A percentile compares a stretch with the other conserved stretches of the same genome.
phyloP scores from a whole-genome alignment of 371 early-diverging fungal genomes.

The Phascolomyces articulosus region DNA sequence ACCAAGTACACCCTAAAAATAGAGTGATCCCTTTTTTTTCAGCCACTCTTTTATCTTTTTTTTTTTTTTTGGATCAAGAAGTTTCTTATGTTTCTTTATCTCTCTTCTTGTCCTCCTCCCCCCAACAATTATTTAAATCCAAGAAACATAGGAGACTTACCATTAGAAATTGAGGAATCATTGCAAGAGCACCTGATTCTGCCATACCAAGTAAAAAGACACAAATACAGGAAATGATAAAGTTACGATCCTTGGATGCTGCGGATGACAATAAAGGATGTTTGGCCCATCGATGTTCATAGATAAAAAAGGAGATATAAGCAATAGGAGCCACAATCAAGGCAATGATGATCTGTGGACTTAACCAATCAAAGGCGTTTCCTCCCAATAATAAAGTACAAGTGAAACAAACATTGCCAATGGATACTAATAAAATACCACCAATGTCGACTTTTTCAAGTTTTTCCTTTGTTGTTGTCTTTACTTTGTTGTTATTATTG shows the following conservation, averaged over 20 bases:
- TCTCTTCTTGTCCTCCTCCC: too few species aligned
- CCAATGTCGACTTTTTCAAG: slow-evolving; percentile 63
- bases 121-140: too few species aligned
- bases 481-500: slow-evolving; percentile 18
- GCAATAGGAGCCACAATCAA: slow-evolving; percentile 47
- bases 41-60: too few species aligned
- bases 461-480: slow-evolving; percentile 17
- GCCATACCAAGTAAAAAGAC: slow-evolving; percentile 28
- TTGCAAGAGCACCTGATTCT: slow-evolving; percentile 26
- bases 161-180: slow-evolving; percentile 28
- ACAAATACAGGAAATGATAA: slow-evolving; percentile 15
- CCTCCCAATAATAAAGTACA: slow-evolving; percentile 68
- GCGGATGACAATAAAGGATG: slow-evolving; percentile 65
- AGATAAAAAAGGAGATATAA: slow-evolving; percentile 46
- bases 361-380: slow-evolving; percentile 58
- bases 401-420: slow-evolving; percentile 53
- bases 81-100: too few species aligned
- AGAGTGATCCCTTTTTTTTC: too few species aligned
- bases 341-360: slow-evolving; percentile 53
- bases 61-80: too few species aligned
- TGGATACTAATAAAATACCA: slow-evolving; percentile 57
- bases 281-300: slow-evolving; percentile 60
- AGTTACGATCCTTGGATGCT: slow-evolving; percentile 28
- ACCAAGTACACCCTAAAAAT: slow-evolving; percentile 9
- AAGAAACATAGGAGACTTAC: not conserved